Evolutionary conservation across 352 stramenopile species (phyloP), one percentile per base, ranked within the genome.

Genomic region (Phytopythium delawarense): DNA sequence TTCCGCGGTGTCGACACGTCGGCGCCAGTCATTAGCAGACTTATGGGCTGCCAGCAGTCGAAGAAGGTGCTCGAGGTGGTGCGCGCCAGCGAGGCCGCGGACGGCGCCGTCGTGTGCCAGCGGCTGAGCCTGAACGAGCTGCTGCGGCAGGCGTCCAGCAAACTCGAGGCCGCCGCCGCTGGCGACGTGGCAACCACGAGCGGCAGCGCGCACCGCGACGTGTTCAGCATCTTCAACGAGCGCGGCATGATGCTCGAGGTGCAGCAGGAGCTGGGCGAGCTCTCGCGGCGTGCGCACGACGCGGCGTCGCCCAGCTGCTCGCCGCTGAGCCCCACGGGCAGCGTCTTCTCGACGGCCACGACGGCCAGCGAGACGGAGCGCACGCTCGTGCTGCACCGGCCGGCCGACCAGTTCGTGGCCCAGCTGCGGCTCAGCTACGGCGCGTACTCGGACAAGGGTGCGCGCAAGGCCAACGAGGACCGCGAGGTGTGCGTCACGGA

Each of bases 171-270:
- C 35, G 35, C 6, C 12, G 71, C 66, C 25, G 61, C 54, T 18
- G 72, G 74, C 30, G 61, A 71, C 7, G 12, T 39, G 25, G 40
- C 37, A 7, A 62, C 64, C 55, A 46, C 60, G 21, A 67, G 52
- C 32, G 79, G 70, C 59, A 62, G 66, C 59, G 72, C 71, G 40
- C 81, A 92, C 58, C 84, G 86, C 34, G 86, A 94, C 63, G 86
- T 94, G 45, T 93, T 94, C 58, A 93, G 80, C 74, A 92, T 94
- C 57, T 94, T 94, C 40, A 84, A 71, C 23, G 86, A 94, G 58
- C 79, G 69, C 52, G 86, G 86, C 50, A 89, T 92, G 82, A 56
- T 81, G 23, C 69, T 95, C 12, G 81, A 91, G 53, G 63, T 37
- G 15, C 55, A 61, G 37, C 39, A 52, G 20, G 21, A 51, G n/a